A percentile compares a stretch with the other conserved stretches of the same genome.
phyloP scores from a whole-genome alignment of 331 rosid genomes.

The Acacia pycnantha region DNA sequence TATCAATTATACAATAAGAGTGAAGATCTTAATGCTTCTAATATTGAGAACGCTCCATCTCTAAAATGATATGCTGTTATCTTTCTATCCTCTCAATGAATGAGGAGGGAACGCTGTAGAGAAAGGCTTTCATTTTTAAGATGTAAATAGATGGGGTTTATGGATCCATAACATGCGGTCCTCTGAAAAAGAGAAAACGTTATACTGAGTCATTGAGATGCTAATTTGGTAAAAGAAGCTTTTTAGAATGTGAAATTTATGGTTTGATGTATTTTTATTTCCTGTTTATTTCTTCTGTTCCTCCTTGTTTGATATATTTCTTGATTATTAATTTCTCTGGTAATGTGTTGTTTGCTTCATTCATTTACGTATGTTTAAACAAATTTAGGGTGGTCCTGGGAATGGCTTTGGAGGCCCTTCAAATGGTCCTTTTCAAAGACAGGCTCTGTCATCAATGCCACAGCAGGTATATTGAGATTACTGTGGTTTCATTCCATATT shows the following conservation, averaged over 20 bases:
- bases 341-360: constrained; percentile 1
- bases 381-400: constrained; percentile 59
- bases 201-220: background rate
- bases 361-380: constrained; percentile 26
- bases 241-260: background rate
- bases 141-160: background rate
- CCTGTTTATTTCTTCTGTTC: background rate
- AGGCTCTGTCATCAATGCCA: constrained; percentile 43
- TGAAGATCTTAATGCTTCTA: background rate
- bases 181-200: background rate
- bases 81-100: background rate
- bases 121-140: background rate
- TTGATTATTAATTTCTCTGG: background rate
- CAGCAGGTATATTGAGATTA: constrained; percentile 55
- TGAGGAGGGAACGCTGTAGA: background rate
- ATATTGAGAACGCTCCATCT: background rate
- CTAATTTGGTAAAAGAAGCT: background rate
- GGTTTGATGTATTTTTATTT: background rate
- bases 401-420: constrained; percentile 48
- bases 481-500: constrained; percentile 12
- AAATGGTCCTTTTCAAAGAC: constrained; percentile 51
- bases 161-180: background rate
- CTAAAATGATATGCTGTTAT: background rate
- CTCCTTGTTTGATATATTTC: background rate
- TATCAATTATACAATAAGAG: background rate